Percentiles rank a stretch among this genome's conserved stretches.
Conservation (phyloP, 257 asterid species). For the Solanum verrucosum region DNA sequence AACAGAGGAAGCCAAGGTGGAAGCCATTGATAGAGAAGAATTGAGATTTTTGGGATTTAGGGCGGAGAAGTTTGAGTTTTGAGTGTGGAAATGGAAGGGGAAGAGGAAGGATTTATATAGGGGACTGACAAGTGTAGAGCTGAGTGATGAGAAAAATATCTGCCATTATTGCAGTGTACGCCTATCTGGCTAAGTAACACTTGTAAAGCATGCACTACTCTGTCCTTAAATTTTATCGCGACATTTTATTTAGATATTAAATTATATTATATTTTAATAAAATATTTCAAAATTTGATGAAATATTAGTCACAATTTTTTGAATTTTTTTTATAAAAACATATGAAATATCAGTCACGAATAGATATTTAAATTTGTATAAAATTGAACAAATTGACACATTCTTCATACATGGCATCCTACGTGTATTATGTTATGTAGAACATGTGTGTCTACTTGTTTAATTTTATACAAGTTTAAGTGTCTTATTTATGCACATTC, state of each 20-base stretch:
- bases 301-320: too few species aligned
- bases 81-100: neutral
- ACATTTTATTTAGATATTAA: too few species aligned
- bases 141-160: slow-evolving; percentile 1
- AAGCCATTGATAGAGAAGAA: slow-evolving; percentile 62
- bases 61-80: neutral
- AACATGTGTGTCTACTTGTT: too few species aligned
- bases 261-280: too few species aligned
- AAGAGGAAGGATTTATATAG: neutral
- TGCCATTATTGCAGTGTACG: neutral
- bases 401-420: accelerated
- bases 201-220: neutral
- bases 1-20: slow-evolving; percentile 43
- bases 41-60: too few species aligned
- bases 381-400: too few species aligned
- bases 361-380: accelerated
- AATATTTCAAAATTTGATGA: too few species aligned
- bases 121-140: neutral
- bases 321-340: too few species aligned
- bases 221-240: too few species aligned
- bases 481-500: too few species aligned
- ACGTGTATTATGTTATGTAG: too few species aligned
- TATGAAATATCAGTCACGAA: accelerated
- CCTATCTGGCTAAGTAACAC: neutral
- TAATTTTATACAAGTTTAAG: accelerated